A percentile compares a stretch with the other conserved stretches of the same genome.
phyloP scores from a whole-genome alignment of 2,329 filamentous ascomycete genomes.

The Nigrospora sphaerica region DNA sequence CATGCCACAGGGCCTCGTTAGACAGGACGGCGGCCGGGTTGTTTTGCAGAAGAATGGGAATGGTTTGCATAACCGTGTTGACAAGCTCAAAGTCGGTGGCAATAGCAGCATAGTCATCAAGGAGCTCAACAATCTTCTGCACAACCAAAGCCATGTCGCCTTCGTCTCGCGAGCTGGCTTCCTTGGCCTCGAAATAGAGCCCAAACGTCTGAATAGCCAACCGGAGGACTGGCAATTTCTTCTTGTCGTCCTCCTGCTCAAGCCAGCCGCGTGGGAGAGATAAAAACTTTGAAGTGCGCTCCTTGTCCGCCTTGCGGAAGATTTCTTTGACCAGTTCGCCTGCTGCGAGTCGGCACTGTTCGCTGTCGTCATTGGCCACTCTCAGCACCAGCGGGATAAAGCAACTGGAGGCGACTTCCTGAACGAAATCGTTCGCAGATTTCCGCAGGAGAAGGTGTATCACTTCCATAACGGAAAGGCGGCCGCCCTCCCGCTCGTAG shows the following conservation, averaged over 20 bases:
- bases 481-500: slow-evolving; percentile 81
- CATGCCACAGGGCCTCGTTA: slow-evolving; percentile 62
- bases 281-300: slow-evolving; percentile 64
- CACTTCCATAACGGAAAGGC: slow-evolving; percentile 89
- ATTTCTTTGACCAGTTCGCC: slow-evolving; percentile 72
- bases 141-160: slow-evolving; percentile 63
- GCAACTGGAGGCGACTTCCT: slow-evolving; percentile 72
- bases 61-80: slow-evolving; percentile 64
- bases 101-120: slow-evolving; percentile 46
- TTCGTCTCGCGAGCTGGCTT: slow-evolving; percentile 49
- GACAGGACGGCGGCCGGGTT: slow-evolving; percentile 60
- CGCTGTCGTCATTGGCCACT: slow-evolving; percentile 80
- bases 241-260: slow-evolving; percentile 61
- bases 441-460: slow-evolving; percentile 82
- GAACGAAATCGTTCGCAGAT: slow-evolving; percentile 71
- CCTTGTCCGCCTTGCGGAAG: slow-evolving; percentile 70
- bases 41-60: slow-evolving; percentile 59
- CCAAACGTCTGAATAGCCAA: slow-evolving; percentile 75
- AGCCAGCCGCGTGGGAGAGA: slow-evolving; percentile 68
- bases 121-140: slow-evolving; percentile 42
- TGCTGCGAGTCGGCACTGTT: slow-evolving; percentile 77
- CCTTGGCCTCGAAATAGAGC: slow-evolving; percentile 70
- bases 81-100: slow-evolving; percentile 63
- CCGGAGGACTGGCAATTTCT: slow-evolving; percentile 50
- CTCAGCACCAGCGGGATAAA: slow-evolving; percentile 84